A percentile compares a stretch with the other conserved stretches of the same genome.
These are phyloP conservation scores for Mortierella claussenii DNA, from an alignment of 192 early-diverging fungal species.

Conservation along the genomic window DNA sequence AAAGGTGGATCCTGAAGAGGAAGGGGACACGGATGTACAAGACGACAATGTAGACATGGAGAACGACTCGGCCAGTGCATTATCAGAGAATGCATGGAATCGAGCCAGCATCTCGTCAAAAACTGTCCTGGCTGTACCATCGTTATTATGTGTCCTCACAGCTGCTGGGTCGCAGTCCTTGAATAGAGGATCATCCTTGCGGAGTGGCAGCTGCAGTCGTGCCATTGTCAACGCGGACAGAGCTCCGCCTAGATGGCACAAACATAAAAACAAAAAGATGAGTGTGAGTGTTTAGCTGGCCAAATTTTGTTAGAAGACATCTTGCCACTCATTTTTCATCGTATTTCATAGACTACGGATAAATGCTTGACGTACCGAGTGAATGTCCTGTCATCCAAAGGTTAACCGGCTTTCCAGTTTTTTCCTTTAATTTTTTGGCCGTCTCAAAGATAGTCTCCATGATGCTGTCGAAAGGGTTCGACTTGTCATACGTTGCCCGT, in stretches of 20 bases:
- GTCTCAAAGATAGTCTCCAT: constrained; percentile 49
- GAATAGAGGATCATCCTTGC: constrained; percentile 28
- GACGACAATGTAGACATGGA: background rate
- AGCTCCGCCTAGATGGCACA: constrained; percentile 42
- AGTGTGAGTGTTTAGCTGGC: background rate
- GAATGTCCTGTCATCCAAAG: constrained; percentile 69
- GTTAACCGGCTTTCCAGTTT: constrained; percentile 46
- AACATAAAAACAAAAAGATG: background rate
- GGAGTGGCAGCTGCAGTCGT: constrained; percentile 51
- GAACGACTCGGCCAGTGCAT: background rate
- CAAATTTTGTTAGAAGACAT: too few species aligned
- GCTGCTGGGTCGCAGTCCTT: constrained; percentile 6
- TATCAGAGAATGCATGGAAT: constrained; percentile 3
- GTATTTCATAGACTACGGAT: too few species aligned
- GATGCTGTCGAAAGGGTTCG: constrained; percentile 57
- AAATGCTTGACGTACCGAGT: too few species aligned
- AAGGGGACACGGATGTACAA: background rate
- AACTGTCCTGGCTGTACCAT: constrained; percentile 22
- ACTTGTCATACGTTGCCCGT: constrained; percentile 10
- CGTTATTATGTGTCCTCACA: constrained; percentile 4
- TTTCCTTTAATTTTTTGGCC: constrained; percentile 15
- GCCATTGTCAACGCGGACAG: constrained; percentile 56
- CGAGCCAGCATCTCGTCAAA: constrained; percentile 32
- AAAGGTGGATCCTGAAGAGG: background rate
- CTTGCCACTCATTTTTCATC: too few species aligned